Evolutionary conservation across 2,329 filamentous ascomycete genomes (phyloP), one percentile per base, ranked within the genome.

Genomic region (Celoporthe dispersa): DNA sequence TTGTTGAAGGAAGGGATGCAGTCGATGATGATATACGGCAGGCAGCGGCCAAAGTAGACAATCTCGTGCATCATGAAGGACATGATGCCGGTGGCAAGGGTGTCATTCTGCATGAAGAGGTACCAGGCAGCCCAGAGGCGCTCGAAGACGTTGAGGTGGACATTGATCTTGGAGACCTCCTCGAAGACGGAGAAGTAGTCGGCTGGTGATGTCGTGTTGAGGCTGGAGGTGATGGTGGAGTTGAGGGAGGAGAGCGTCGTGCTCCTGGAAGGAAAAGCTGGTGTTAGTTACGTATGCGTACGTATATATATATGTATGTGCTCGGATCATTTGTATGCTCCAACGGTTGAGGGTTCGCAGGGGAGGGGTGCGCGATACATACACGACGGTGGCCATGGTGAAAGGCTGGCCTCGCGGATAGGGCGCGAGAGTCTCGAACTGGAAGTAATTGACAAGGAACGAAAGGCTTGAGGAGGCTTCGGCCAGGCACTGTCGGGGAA

Each of bases 31-130:
- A 98, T 93, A 90, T 93, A 99, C 1, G 96, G 96, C 71, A 98
- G 79, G 77, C 85, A 92, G 75, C 96, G 91, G 76, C 96, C 96
- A 78, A 98, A 99, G 86, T 99, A 99, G 77, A 99, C 88, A 55
- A 90, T 68, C 82, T 99, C 96, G 85, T 99, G 96, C 89, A 98
- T 93, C 75, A 91, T 83, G 81, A 99, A 99, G 77, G 94, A 97
- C 92, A 98, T 92, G 84, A 99, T 96, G 72, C 96, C 96, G 3
- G 96, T 99, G 71, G 96, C 96, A 73, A 99, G 90, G 68, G 92
- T 91, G 83, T 99, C 96, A 81, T 99, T 99, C 81, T 97, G 93
- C 92, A 98, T 97, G 87, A 91, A 99, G 22, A 95, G 88, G 81
- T 99, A 99, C 95, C 94, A 98, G 55, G 94, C 89, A 64, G 93